Evolutionary conservation across 768 basidiomycete genomes (phyloP), one percentile per base, ranked within the genome.

Genomic region (Russula sp.): DNA sequence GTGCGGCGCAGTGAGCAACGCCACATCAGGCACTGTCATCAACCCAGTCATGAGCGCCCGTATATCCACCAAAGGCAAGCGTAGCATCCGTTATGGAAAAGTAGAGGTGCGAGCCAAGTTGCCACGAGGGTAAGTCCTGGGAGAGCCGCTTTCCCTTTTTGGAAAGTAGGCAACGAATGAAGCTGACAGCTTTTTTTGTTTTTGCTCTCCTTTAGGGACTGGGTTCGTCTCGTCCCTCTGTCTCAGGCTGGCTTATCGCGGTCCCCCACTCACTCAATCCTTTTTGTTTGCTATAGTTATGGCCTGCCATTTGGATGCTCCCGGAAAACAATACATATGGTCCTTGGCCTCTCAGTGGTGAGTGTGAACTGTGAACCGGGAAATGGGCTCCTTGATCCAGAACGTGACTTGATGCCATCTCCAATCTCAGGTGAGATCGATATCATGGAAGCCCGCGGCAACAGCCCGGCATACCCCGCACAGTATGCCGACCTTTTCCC

Each of bases 241-340:
- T 48, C 44, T 5, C 38, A 40, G 38, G 14, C 57, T 50, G 36
- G 30, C n/a, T 53, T 44, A 51, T 46, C 51, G 24, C 28, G 44
- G 49, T n/a, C 8, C 13, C 36, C 30, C n/a, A n/a, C n/a, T n/a
- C n/a, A n/a, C n/a, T n/a, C n/a, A n/a, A n/a, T n/a, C n/a, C n/a
- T n/a, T 50, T 32, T 32, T 10, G 18, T 46, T 3, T 59, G n/a
- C n/a, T n/a, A 61, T 68, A 61, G 76, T 67, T 87, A 56, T 92
- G 90, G 90, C 90, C 90, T 50, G 89, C 88, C 0, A 81, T 90
- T 54, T 90, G 88, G 88, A 89, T 91, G 88, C 80, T 91, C 55
- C 89, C 89, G 4, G 81, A 80, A 48, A 80, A 88, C 69, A 78
- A 79, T 64, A 80, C 80, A 0, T 90, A 90, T 63, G 89, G 89